Percentiles rank a stretch among this genome's conserved stretches.
Conservation (phyloP, 2,329 filamentous ascomycete species). For the Aspergillus neoniger region DNA sequence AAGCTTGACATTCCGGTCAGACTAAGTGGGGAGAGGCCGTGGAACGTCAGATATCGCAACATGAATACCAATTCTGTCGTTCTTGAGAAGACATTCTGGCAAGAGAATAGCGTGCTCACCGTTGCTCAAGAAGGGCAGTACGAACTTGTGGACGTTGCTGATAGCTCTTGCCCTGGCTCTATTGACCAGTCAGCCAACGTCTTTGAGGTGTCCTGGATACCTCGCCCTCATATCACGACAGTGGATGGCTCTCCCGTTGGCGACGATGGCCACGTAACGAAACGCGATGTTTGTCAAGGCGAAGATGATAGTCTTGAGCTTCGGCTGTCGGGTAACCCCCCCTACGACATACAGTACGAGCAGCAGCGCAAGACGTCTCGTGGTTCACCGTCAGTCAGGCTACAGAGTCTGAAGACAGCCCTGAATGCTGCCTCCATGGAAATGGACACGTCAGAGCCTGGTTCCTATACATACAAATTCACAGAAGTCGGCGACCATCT, state of each 20-base stretch:
- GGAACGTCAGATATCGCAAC: constrained; percentile 76
- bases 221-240: constrained; percentile 71
- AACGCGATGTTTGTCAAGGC: constrained; percentile 87
- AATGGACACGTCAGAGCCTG: constrained; percentile 82
- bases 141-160: constrained; percentile 73
- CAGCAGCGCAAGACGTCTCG: constrained; percentile 70
- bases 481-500: constrained; percentile 78
- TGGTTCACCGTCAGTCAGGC: constrained; percentile 65
- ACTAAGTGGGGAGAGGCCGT: constrained; percentile 82
- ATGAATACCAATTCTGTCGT: constrained; percentile 55
- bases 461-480: constrained; percentile 84
- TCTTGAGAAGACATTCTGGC: constrained; percentile 51
- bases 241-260: constrained; percentile 53
- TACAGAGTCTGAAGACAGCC: constrained; percentile 74
- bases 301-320: constrained; percentile 89
- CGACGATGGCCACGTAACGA: constrained; percentile 61
- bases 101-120: constrained; percentile 68
- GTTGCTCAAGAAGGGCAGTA: constrained; percentile 73
- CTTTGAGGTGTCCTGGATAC: constrained; percentile 84
- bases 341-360: constrained; percentile 81
- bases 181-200: constrained; percentile 71
- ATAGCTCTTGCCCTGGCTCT: constrained; percentile 78
- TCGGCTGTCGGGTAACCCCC: constrained; percentile 74
- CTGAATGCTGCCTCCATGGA: constrained; percentile 74
- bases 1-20: constrained; percentile 75